Percentiles rank a stretch among this genome's conserved stretches.
These are phyloP conservation scores for Aureobasidium uvarum DNA, from an alignment of 2,329 filamentous ascomycete species.

Conservation along the genomic window DNA sequence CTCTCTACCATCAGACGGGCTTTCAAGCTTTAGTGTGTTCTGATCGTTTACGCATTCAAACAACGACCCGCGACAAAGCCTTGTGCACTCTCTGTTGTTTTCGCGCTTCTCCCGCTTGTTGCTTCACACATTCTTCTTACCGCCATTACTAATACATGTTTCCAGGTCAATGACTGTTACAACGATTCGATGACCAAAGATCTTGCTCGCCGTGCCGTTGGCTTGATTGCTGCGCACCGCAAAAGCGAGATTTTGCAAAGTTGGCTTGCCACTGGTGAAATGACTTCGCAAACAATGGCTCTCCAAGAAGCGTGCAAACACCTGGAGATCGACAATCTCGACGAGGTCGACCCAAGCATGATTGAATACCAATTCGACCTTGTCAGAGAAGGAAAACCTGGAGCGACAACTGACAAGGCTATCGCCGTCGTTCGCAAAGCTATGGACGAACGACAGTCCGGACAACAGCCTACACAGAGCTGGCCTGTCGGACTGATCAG, in stretches of 20 bases:
- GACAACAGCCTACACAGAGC: constrained; percentile 31
- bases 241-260: constrained; percentile 55
- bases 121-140: no score
- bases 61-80: not conserved
- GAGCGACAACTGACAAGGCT: constrained; percentile 37
- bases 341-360: constrained; percentile 27
- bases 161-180: constrained; percentile 52
- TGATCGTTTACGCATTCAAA: not conserved
- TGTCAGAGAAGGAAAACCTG: constrained; percentile 31
- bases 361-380: constrained; percentile 32
- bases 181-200: constrained; percentile 53
- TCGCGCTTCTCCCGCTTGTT: not conserved
- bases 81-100: not conserved
- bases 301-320: constrained; percentile 53
- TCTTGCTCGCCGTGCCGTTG: constrained; percentile 55
- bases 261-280: constrained; percentile 54
- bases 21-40: not conserved
- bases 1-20: not conserved
- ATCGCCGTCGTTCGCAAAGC: constrained; percentile 37
- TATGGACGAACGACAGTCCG: constrained; percentile 25
- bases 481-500: constrained; percentile 87
- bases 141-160: not conserved
- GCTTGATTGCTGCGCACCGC: constrained; percentile 58
- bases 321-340: constrained; percentile 37
- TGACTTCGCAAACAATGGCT: constrained; percentile 54